Evolutionary conservation across 768 basidiomycete species (phyloP).

Genomic region (Suillus weaverae): DNA sequence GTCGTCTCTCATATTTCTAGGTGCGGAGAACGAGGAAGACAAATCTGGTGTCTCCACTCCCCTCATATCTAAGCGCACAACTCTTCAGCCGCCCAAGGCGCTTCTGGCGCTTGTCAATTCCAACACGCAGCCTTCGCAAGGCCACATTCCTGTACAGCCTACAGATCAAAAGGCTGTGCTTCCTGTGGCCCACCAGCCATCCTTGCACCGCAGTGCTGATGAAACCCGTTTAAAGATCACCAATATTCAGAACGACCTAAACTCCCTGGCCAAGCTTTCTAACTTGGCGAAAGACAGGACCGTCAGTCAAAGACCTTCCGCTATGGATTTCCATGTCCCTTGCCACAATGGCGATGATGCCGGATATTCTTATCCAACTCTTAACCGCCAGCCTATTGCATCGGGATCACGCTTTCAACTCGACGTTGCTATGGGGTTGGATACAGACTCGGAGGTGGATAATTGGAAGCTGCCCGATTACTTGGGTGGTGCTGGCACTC

Average conservation of each 20-base stretch:
- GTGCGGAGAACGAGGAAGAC: conserved; percentile 7
- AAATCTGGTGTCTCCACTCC: not conserved
- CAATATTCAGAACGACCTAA: not conserved
- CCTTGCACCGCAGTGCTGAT: not conserved
- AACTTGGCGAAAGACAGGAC: not conserved
- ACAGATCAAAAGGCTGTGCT: conserved; percentile 1
- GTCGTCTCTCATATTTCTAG: conserved; percentile 25
- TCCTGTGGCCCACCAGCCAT: not conserved
- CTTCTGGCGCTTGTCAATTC: conserved; percentile 26
- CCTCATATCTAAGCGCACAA: conserved; percentile 24
- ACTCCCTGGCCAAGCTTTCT: not conserved
- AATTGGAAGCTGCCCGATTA: not conserved
- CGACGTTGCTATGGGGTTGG: not conserved
- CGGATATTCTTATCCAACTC: not conserved
- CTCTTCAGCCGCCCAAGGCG: conserved; percentile 23
- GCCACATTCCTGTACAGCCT: not conserved
- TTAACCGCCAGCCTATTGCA: conserved; percentile 10
- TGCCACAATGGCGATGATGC: no score
- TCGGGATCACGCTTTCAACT: conserved; percentile 20
- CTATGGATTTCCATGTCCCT: not conserved
- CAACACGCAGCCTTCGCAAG: conserved; percentile 13
- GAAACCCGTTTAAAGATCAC: not conserved
- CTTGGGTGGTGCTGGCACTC: no score
- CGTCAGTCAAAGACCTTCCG: not conserved
- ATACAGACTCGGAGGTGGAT: not conserved